These are phyloP conservation scores for Pythium periplocum DNA, from an alignment of 352 stramenopile genomes.

Conservation along the genomic window DNA sequence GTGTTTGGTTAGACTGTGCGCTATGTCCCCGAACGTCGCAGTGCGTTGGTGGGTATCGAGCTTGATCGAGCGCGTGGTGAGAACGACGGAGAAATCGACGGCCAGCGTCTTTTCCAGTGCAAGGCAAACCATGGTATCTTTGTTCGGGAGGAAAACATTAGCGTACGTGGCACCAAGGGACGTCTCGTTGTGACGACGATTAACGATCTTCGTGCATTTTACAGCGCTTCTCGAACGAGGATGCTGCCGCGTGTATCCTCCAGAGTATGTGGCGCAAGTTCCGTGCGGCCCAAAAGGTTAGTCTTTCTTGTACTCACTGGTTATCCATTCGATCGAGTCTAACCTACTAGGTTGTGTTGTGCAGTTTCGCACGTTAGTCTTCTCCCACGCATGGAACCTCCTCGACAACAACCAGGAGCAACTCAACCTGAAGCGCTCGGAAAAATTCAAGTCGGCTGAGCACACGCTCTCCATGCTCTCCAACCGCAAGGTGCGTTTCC, in stretches of 20 bases:
- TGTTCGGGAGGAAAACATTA: slow-evolving; percentile 73
- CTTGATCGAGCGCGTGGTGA: slow-evolving; percentile 75
- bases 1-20: slow-evolving; percentile 44
- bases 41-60: slow-evolving; percentile 76
- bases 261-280: slow-evolving; percentile 73
- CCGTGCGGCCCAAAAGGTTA: slow-evolving; percentile 66
- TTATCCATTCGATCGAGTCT: no score
- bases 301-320: not conserved
- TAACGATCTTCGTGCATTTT: slow-evolving; percentile 1
- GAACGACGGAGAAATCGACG: slow-evolving; percentile 69
- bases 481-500: slow-evolving; percentile 45
- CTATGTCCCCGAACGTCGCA: slow-evolving; percentile 51
- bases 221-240: slow-evolving; percentile 73
- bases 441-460: slow-evolving; percentile 82
- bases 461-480: slow-evolving; percentile 74
- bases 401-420: slow-evolving; percentile 90
- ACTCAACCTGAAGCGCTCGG: slow-evolving; percentile 81
- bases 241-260: slow-evolving; percentile 67
- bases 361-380: slow-evolving; percentile 79
- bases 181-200: not conserved
- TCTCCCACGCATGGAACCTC: slow-evolving; percentile 84
- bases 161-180: slow-evolving; percentile 22
- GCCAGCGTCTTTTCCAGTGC: slow-evolving; percentile 77
- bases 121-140: slow-evolving; percentile 80
- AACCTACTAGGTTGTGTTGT: not conserved